Evolutionary conservation across 306 rosid species (phyloP), one percentile per base, ranked within the genome.

Genomic region (Heteromeles arbutifolia): DNA sequence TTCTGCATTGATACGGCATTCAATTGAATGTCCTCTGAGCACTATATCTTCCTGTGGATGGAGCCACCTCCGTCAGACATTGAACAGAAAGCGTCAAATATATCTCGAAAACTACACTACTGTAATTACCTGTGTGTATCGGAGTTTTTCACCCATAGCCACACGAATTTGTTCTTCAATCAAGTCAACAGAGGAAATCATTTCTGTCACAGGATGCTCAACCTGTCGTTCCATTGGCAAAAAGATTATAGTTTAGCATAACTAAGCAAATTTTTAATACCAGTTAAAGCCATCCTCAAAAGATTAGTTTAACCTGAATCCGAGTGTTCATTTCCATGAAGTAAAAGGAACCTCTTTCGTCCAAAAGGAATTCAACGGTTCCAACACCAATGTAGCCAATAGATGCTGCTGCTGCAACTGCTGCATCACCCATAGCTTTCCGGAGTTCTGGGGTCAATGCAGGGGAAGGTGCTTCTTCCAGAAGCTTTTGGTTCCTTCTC

Each of bases 251-350:
- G 24, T 58, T 39, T 31, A 59, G 70, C 44, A 44, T 28, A 61
- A 25, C 25, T 12, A 62, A 44, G 57, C 26, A 44, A 26, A 61
- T 1, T 5, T 61, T 31, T 5, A n/a, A 41, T 44, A 21, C 8
- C 66, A 34, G 13, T 43, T 8, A 28, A 43, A 74, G 41, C 34
- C 21, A 50, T 69, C 66, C 31, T 62, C 41, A 18, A 84, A 52
- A 78, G 66, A 67, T 67, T 53, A 67, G 52, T 83, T 31, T 69
- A 67, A 95, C 99, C 99, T 95, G 99, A 82, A 92, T 92, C 70
- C 97, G 97, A 70, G 99, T 95, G 86, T 95, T 95, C 99, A 95
- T 95, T 89, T 95, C 99, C 99, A 95, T 92, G 85, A 95, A 95
- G 93, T 95, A 92, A 85, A 95, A 95, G 81, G 96, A 89, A 74